Percentiles rank a stretch among this genome's conserved stretches.
Conservation (phyloP, 2,329 filamentous ascomycete species). For the Clarireedia paspali region DNA sequence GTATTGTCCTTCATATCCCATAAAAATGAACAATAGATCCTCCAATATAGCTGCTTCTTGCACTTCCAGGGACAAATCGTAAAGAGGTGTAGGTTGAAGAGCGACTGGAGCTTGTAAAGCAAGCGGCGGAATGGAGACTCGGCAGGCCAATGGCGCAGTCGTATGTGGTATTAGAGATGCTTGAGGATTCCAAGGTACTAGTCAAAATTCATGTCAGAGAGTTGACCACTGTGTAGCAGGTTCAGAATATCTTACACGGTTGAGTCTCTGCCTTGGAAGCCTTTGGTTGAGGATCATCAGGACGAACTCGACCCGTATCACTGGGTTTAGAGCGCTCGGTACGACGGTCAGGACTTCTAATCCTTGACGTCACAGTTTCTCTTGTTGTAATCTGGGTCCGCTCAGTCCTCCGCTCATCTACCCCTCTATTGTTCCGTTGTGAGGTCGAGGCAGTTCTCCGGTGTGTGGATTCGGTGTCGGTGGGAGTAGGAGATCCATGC, state of each 20-base stretch:
- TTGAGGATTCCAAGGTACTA: conserved; percentile 68
- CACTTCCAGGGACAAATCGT: conserved; percentile 64
- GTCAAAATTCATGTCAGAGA: conserved; percentile 6
- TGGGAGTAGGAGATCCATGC: conserved; percentile 23
- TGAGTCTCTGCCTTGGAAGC: conserved; percentile 40
- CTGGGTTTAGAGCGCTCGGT: conserved; percentile 15
- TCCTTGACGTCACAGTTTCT: conserved; percentile 53
- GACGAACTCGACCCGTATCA: conserved; percentile 21
- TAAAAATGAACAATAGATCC: conserved; percentile 88
- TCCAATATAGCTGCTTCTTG: conserved; percentile 87
- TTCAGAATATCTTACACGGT: conserved; percentile 34
- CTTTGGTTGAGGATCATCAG: conserved; percentile 22
- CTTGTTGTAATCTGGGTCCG: conserved; percentile 50
- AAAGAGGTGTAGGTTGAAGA: conserved; percentile 60
- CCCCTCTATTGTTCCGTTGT: conserved; percentile 39
- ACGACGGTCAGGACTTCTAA: conserved; percentile 47
- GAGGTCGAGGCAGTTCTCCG: conserved; percentile 52
- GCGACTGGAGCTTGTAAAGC: conserved; percentile 64
- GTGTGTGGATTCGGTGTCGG: conserved; percentile 33
- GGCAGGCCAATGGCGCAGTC: conserved; percentile 41
- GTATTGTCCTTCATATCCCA: conserved; percentile 98
- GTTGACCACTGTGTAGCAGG: background rate
- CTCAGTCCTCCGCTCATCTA: conserved; percentile 46
- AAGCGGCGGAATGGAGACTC: conserved; percentile 59
- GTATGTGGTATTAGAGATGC: conserved; percentile 63